A percentile compares a stretch with the other conserved stretches of the same genome.
Conservation (phyloP, 768 basidiomycete genomes). For the Baorangia bicolor region DNA sequence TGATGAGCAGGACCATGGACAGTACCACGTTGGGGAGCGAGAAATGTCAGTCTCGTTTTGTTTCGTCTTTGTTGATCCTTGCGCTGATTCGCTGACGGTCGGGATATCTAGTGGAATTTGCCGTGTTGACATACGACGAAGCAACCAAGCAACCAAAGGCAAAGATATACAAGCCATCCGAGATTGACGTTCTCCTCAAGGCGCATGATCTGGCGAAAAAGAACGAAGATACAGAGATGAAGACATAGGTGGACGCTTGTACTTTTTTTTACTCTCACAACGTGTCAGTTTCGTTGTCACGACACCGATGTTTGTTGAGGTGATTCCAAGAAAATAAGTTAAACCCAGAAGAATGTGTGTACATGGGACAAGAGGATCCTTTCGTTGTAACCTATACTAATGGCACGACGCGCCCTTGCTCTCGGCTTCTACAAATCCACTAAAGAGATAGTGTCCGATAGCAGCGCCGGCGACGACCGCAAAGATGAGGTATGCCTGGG, state of each 20-base stretch:
- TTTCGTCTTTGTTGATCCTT: neutral
- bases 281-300: neutral
- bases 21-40: conserved; percentile 95
- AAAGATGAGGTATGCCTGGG: conserved; percentile 80
- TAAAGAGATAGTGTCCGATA: conserved; percentile 79
- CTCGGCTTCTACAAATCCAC: conserved; percentile 61
- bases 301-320: neutral
- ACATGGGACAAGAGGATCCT: neutral
- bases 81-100: neutral
- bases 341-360: neutral
- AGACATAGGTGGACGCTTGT: conserved; percentile 35
- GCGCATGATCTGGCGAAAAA: conserved; percentile 86
- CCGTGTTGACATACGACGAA: conserved; percentile 85
- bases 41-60: conserved; percentile 67
- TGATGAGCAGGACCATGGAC: conserved; percentile 99
- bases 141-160: conserved; percentile 75
- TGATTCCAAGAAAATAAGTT: neutral
- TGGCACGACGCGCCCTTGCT: conserved; percentile 80
- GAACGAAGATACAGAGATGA: conserved; percentile 81
- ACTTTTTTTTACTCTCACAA: neutral
- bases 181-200: conserved; percentile 81
- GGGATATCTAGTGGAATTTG: conserved; percentile 81
- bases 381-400: conserved; percentile 33
- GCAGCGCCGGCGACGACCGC: conserved; percentile 83
- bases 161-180: conserved; percentile 87